Evolutionary conservation across 176 grass and related monocot species (phyloP).

Genomic region (Metroxylon sagu): DNA sequence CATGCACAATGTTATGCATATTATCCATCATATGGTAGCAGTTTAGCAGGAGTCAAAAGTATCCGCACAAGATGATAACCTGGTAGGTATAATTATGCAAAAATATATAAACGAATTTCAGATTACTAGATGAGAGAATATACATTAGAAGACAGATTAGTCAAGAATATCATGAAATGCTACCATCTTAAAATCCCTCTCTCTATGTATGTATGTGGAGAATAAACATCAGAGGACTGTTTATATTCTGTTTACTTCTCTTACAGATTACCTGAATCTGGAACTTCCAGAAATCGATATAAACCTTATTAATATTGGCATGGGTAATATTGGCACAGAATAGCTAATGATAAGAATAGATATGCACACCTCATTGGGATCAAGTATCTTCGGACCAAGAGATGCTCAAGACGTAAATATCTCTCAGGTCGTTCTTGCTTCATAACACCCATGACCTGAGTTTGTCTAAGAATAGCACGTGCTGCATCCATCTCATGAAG

Average conservation of each 20-base stretch:
- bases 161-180: no score
- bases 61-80: not conserved
- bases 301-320: no score
- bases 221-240: no score
- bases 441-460: slow-evolving; percentile 97
- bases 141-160: no score
- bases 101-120: no score
- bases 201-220: no score
- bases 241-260: no score
- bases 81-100: not conserved
- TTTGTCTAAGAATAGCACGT: slow-evolving; percentile 86
- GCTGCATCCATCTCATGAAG: slow-evolving; percentile 87
- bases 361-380: slow-evolving; percentile 65
- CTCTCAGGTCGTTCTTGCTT: slow-evolving; percentile 98
- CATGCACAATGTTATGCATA: not conserved
- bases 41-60: not conserved
- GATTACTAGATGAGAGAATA: no score
- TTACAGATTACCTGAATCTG: no score
- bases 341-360: not conserved
- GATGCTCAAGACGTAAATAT: slow-evolving; percentile 90
- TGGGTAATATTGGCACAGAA: no score
- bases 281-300: no score
- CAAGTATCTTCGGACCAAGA: slow-evolving; percentile 86
- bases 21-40: not conserved
- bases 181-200: no score